Evolutionary conservation across 306 rosid species (phyloP), one percentile per base, ranked within the genome.

Genomic region (Dalbergia cultrata): DNA sequence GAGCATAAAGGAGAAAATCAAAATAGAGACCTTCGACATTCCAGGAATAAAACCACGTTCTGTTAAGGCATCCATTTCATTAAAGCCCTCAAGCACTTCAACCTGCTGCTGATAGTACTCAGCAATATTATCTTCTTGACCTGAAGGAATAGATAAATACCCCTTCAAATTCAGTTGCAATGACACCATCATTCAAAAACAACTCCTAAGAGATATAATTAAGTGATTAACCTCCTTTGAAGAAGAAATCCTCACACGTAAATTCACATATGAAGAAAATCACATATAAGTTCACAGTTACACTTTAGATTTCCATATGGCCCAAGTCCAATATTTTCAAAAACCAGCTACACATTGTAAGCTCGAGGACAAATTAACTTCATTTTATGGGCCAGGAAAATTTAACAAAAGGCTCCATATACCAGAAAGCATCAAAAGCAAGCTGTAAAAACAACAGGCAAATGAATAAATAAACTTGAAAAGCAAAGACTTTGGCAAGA

Each of bases 61-160:
- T 0, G 97, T 89, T 54, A 96, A 88, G 52, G 88, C 92, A 90
- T 96, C 99, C 98, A 96, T 96, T 82, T 93, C 97, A n/a, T 75
- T 93, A 84, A 96, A 93, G 31, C 99, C 98, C 89, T 96, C 97
- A 0, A 96, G 98, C 90, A 92, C 90, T 86, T 96, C 94, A 17
- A 92, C 93, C 80, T 96, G 99, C 80, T 96, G 98, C 85, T 96
- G 98, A 80, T 96, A 96, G 86, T 96, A 96, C 87, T 86, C 97
- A 0, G 99, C 99, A 86, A 96, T 89, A 61, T 88, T 75, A 86
- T 93, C 97, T 81, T 92, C 99, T 33, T 90, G 86, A 53, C 90
- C 98, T 96, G 90, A 80, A 78, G 62, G 79, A 82, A 86, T 58
- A 69, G 43, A 47, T 9, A 78, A 65, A 71, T 49, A 67, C 52